Percentiles rank a stretch among this genome's conserved stretches.
Evolutionary conservation across 2,329 filamentous ascomycete genomes (phyloP).

Genomic region (Fusarium avenaceum): DNA sequence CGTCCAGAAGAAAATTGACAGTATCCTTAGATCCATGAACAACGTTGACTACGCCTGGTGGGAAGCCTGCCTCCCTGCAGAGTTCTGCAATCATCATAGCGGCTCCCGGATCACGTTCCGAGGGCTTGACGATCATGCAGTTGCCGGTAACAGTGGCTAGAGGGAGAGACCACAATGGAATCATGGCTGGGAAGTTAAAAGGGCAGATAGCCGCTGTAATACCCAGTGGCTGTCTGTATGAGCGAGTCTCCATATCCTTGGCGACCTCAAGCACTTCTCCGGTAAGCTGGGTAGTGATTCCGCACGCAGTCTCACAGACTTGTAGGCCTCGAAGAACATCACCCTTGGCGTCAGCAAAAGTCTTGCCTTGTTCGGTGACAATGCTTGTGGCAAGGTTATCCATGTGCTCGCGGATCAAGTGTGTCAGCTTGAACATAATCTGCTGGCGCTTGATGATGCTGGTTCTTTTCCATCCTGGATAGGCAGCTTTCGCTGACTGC

Average conservation of each 20-base stretch:
- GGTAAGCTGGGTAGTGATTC: constrained; percentile 78
- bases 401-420: constrained; percentile 81
- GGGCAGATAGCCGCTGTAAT: constrained; percentile 84
- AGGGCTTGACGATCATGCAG: constrained; percentile 83
- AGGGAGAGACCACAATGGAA: constrained; percentile 84
- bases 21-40: constrained; percentile 81
- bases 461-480: constrained; percentile 75
- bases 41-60: constrained; percentile 80
- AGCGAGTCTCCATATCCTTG: constrained; percentile 88
- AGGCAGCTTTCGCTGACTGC: constrained; percentile 77
- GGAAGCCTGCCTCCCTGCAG: constrained; percentile 80
- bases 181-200: constrained; percentile 89
- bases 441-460: constrained; percentile 77
- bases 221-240: constrained; percentile 79
- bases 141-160: constrained; percentile 84
- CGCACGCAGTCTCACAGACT: constrained; percentile 81
- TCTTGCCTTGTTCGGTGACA: constrained; percentile 84
- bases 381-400: constrained; percentile 81
- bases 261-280: constrained; percentile 82
- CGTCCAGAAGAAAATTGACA: constrained; percentile 84
- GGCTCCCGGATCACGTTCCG: constrained; percentile 82
- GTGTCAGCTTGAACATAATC: constrained; percentile 83
- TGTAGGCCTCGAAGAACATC: constrained; percentile 81
- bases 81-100: constrained; percentile 85
- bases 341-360: constrained; percentile 79